Base-by-base conservation (phyloP, 2,329 filamentous ascomycete species). In the Akanthomyces dipterigenus region DNA sequence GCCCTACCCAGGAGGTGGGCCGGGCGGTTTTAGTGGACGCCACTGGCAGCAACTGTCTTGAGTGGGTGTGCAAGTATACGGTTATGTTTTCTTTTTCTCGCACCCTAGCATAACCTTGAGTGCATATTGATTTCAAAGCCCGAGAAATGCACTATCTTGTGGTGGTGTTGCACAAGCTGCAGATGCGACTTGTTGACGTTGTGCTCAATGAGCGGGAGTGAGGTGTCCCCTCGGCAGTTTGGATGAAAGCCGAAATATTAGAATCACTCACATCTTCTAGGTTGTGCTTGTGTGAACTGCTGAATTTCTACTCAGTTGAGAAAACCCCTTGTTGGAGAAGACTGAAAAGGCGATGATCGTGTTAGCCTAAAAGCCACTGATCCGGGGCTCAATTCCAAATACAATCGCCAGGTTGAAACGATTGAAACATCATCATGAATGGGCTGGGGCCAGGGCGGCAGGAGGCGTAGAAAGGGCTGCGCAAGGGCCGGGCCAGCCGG, bases 31-130 rank as follows among this genome's bases (percentile, higher is more conserved):
- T 40, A 50, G 55, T 43, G 40, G 40, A 56, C 54, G 54, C 54
- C 54, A 56, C 54, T 31, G 28, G 36, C 22, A 49, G 34, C 43
- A 40, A 40, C 5, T 49, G 43, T 40, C 28, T 36, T 50, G 55
- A 40, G 31, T 43, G 54, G 26, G n/a, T 40, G 43, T 40, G 55
- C 22, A 40, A 58, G 40, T 42, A 24, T 26, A 56, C 12, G 54
- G n/a, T 6, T 45, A 42, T 58, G 55, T 50, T 58, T 58, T 58
- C 55, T 58, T 58, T 58, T 58, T 50, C 12, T 58, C 34, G 18
- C 20, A 34, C 28, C 28, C 31, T 43, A 12, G 46, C 45, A 49
- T 49, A 31, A 58, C 31, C 42, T 34, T n/a, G 42, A n/a, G 31
- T 26, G 55, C 43, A 36, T 38, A 28, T 49, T 43, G 36, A 50